Base-by-base conservation (phyloP, 768 basidiomycete species). In the Panaeolus papilionaceus region DNA sequence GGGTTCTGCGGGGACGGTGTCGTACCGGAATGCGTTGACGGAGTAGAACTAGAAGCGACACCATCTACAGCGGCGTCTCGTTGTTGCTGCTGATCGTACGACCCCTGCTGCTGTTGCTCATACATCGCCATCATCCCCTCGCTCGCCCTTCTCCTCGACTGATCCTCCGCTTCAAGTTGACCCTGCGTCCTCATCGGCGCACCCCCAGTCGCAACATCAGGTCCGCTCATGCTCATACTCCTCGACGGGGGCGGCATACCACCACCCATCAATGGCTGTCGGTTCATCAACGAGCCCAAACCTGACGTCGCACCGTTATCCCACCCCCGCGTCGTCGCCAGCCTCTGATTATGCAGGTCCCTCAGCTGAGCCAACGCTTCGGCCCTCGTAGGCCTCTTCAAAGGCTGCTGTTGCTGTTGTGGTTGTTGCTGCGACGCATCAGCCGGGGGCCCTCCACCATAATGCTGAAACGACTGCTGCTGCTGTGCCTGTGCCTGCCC, bases 361-460 rank as follows among this genome's bases (percentile, higher is more conserved):
- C 84, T 84, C 68, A 89, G 85, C 70, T 84, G 80, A 28, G 83
- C 80, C 9, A 89, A 74, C 49, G 86, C 79, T 54, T 89, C 86
- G 70, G 83, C 83, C 8, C 79, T 68, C 28, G 64, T 58, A 0
- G 54, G 54, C 6, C 54, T 23, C 20, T 58, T 58, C 20, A 12
- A 11, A 16, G 8, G 26, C 54, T 58, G 54, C 38, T n/a, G 45
- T 20, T 40, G n/a, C 8, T 49, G 66, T 14, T 61, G 44, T 64
- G 10, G 62, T 64, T 68, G 64, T 67, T 42, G 37, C 38, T 28
- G 5, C 49, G 33, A 33, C 33, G 33, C 33, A 33, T 33, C 33
- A 33, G 33, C 33, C 5, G 33, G 33, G 3, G 33, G 23, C 14
- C 26, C 68, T 2, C 5, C 28, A 49, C 47, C 47, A 26, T 23